Percentiles rank a stretch among this genome's conserved stretches.
Evolutionary conservation across 768 basidiomycete genomes (phyloP).

Genomic region (Clavaria fumosa): DNA sequence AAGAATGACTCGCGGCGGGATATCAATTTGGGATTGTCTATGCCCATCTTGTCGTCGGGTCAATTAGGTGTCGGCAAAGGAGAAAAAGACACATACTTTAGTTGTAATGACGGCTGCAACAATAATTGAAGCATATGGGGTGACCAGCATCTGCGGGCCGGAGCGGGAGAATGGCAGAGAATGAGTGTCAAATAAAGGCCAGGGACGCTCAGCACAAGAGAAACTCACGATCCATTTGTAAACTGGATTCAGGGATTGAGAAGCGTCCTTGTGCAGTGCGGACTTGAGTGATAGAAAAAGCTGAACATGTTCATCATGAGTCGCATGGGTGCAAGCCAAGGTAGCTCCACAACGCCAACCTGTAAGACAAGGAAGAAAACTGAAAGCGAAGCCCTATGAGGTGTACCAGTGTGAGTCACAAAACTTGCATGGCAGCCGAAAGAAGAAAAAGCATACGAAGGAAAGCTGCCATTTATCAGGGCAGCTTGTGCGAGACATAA

Average conservation of each 20-base stretch:
- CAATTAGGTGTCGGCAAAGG: not conserved
- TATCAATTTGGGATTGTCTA: not conserved
- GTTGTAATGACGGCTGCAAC: not conserved
- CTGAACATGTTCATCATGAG: not conserved
- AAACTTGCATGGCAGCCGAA: not conserved
- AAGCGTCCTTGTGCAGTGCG: not conserved
- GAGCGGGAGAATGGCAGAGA: not conserved
- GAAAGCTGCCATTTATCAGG: not conserved
- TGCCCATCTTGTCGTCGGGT: not conserved
- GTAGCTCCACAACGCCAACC: not conserved
- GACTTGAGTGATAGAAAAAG: not conserved
- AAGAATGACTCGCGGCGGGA: not conserved
- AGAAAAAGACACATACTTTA: not conserved
- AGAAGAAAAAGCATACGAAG: not conserved
- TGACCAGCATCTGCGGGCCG: not conserved
- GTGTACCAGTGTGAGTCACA: not conserved
- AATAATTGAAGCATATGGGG: not conserved
- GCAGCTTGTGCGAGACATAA: not conserved
- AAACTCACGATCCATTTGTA: not conserved
- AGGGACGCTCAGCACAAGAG: too few species aligned
- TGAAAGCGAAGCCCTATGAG: not conserved
- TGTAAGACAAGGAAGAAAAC: not conserved
- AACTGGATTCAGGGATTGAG: not conserved
- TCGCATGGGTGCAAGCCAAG: not conserved
- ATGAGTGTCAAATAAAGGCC: not conserved